A percentile compares a stretch with the other conserved stretches of the same genome.
These are phyloP conservation scores for Nakaseomyces uthaithaninus DNA, from an alignment of 1,139 yeast species.

Conservation along the genomic window DNA sequence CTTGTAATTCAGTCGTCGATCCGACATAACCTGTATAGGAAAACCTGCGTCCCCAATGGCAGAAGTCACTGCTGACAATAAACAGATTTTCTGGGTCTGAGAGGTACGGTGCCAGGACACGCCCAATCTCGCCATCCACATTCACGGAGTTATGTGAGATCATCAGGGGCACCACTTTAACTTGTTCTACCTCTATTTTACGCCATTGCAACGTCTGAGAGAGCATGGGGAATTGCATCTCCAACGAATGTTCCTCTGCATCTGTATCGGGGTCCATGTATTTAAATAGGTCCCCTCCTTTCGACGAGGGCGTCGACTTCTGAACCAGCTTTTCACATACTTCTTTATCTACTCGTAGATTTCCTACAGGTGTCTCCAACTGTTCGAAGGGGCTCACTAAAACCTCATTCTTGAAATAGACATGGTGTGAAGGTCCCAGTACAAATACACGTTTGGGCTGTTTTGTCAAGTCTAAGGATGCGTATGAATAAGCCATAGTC, in stretches of 20 bases:
- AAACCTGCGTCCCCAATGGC: conserved; percentile 90
- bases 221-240: conserved; percentile 75
- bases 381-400: conserved; percentile 45
- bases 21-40: conserved; percentile 54
- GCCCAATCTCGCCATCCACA: conserved; percentile 42
- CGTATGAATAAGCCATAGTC: conserved; percentile 70
- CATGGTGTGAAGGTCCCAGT: conserved; percentile 91
- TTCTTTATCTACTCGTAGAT: conserved; percentile 54
- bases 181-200: conserved; percentile 34
- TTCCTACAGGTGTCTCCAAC: conserved; percentile 80
- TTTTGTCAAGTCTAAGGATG: conserved; percentile 47
- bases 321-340: conserved; percentile 25
- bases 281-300: conserved; percentile 37
- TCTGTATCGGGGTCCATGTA: conserved; percentile 57
- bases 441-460: conserved; percentile 53
- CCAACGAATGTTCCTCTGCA: conserved; percentile 85
- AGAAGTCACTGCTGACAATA: conserved; percentile 82
- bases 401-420: conserved; percentile 60
- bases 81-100: conserved; percentile 47
- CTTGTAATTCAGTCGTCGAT: conserved; percentile 22
- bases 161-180: conserved; percentile 69
- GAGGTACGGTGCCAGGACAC: conserved; percentile 46
- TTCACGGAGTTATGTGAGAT: conserved; percentile 52
- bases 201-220: conserved; percentile 46
- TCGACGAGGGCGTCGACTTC: conserved; percentile 10